Evolutionary conservation across 2,329 filamentous ascomycete species (phyloP), one percentile per base, ranked within the genome.

Genomic region (Aspergillus candidus): DNA sequence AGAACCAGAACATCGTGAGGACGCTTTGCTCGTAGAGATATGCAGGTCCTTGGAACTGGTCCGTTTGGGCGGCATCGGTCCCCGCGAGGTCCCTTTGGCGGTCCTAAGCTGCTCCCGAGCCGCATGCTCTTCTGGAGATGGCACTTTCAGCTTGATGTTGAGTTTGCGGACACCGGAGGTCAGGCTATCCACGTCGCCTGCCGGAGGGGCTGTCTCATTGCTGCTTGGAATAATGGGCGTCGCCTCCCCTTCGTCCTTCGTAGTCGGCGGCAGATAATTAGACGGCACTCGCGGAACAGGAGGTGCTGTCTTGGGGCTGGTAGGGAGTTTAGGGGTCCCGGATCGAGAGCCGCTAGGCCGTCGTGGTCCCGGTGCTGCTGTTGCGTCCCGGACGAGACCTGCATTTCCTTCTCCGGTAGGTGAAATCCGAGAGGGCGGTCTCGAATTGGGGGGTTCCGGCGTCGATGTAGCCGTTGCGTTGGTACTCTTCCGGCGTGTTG

Each of bases 281-380:
- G 67, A 65, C 17, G 73, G 65, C 7, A 70, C 62, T 12, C 67
- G 66, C 4, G 70, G 65, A 10, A 72, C 65, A 6, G 71, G 62
- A 11, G 69, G 68, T 5, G 63, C 59, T 46, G 66, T 71, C 43
- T 57, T 59, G 1, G 65, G 62, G 35, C 62, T 65, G 27, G 58
- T 51, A 13, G 58, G 52, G 31, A 59, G 53, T 44, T 68, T 72
- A 3, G 65, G 53, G 1, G 62, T 61, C 15, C 61, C 61, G 33
- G 56, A 72, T 27, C 72, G 75, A 8, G 70, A 57, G n/a, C 72
- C 71, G 40, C 83, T 76, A 2, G 75, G 72, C 64, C 84, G 88
- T 57, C 79, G 85, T 4, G 77, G 69, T 8, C 73, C 68, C 8
- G 81, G 63, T 37, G 67, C 43, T 17, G 41, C 45, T 11, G 37